Base-by-base conservation (phyloP, 148 eudicot species). In the Rhododendron kiyosumense region DNA sequence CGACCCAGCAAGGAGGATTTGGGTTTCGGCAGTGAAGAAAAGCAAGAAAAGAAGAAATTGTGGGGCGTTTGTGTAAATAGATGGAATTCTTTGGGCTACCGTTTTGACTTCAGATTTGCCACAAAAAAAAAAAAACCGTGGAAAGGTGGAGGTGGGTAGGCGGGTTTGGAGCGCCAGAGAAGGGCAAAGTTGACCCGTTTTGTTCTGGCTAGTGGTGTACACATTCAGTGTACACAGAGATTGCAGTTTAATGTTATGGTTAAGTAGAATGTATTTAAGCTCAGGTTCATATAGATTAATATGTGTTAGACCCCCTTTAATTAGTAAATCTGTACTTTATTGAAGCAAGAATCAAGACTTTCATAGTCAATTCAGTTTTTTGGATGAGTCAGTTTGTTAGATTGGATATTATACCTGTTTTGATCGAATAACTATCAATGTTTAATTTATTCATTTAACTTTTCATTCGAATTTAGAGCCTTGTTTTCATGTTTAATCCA, bases 11-110 rank as follows among this genome's bases (percentile, higher is more conserved):
- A 17, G 26, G 82, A 36, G 81, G 30, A 81, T 51, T 80, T 1
- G 89, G 88, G 52, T 87, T 65, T 74, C 81, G 92, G 38, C 89
- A 85, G 49, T 88, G 79, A 84, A 63, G n/a, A 6, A 24, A 26
- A 17, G 63, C 24, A 30, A 5, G 30, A 38, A 5, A 12, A 10
- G 0, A n/a, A 17, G 24, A 38, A 6, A n/a, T 51, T 34, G 48
- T 26, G 22, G 84, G 81, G 81, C 46, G 69, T 36, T 69, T 77
- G 51, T 86, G 86, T 86, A 84, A 88, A 90, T 88, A 88, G 26
- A 2, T 82, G 85, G 85, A 82, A 82, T 86, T 88, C 80, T 86
- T 84, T 71, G 85, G 90, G 91, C 76, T 83, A 83, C 65, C 65
- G 36, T 75, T 84, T 75, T 34, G 43, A 65, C 32, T 51, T 22